phyloP scores from a whole-genome alignment of 1,284 basidiomycete genomes.

The Sanghuangporus weigelae region DNA sequence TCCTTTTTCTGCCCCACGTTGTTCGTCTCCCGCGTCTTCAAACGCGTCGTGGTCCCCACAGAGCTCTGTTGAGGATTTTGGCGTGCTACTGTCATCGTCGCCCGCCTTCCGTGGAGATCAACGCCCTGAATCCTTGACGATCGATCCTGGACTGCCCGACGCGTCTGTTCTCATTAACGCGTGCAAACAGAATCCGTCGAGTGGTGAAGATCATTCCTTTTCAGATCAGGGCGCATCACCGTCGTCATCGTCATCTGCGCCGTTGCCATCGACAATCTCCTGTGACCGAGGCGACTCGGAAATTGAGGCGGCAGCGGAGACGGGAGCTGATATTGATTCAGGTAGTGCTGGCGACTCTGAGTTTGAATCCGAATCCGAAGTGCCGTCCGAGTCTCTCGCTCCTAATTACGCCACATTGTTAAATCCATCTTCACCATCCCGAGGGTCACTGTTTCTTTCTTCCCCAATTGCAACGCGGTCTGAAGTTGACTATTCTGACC shows the following conservation, averaged over 20 bases:
- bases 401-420: background rate
- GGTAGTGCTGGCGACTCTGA: background rate
- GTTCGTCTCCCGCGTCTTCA: background rate
- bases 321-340: background rate
- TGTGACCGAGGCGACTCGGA: background rate
- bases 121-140: constrained; percentile 10
- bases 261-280: background rate
- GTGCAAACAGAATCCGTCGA: background rate
- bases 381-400: background rate
- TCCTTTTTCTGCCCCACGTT: background rate
- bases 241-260: background rate
- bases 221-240: background rate
- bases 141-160: constrained; percentile 10
- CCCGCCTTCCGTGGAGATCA: constrained; percentile 3
- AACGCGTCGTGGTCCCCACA: constrained; percentile 5
- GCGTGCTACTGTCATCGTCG: constrained; percentile 5
- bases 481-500: background rate
- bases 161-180: background rate
- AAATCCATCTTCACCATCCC: background rate
- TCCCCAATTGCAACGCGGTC: background rate
- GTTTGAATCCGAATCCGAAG: background rate
- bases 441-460: background rate
- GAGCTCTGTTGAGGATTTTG: constrained; percentile 13
- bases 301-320: background rate
- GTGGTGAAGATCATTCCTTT: background rate